These are phyloP conservation scores for Leccinum subgranulosum DNA, from an alignment of 768 basidiomycete species.

Conservation along the genomic window DNA sequence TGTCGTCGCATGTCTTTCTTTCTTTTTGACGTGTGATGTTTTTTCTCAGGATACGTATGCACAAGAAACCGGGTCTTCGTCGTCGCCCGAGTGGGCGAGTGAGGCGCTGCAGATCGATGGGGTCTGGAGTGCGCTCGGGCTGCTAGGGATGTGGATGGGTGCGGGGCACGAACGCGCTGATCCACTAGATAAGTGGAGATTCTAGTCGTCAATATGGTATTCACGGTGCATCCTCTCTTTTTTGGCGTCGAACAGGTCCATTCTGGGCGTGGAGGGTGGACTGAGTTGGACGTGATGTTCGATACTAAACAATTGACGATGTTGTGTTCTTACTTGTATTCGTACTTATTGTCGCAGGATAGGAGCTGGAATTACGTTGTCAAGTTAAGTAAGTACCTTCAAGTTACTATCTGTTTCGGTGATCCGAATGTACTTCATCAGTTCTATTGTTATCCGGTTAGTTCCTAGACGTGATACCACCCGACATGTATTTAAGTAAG, in stretches of 20 bases:
- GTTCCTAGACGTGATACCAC: no score
- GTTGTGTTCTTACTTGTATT: no score
- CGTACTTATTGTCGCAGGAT: no score
- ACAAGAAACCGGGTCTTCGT: constrained; percentile 28
- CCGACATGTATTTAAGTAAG: no score
- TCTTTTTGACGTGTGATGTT: not conserved
- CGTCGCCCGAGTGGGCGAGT: constrained; percentile 45
- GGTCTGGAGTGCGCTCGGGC: constrained; percentile 48
- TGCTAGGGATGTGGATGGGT: constrained; percentile 57
- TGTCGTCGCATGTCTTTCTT: not conserved
- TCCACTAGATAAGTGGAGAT: constrained; percentile 38
- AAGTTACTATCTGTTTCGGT: no score
- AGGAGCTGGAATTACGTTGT: no score
- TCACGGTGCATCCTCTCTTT: not conserved
- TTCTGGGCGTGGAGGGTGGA: constrained; percentile 44
- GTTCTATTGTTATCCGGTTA: no score
- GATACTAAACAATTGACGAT: no score
- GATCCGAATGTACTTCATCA: no score
- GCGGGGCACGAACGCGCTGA: constrained; percentile 42
- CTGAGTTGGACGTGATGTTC: constrained; percentile 10
- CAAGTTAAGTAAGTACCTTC: no score
- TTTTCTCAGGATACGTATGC: constrained; percentile 13
- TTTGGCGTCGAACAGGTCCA: constrained; percentile 29
- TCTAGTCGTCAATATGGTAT: not conserved
- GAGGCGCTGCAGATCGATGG: constrained; percentile 59